These are phyloP conservation scores for Saccharomycopsis selenospora DNA, from an alignment of 805 yeast genomes.

Conservation along the genomic window DNA sequence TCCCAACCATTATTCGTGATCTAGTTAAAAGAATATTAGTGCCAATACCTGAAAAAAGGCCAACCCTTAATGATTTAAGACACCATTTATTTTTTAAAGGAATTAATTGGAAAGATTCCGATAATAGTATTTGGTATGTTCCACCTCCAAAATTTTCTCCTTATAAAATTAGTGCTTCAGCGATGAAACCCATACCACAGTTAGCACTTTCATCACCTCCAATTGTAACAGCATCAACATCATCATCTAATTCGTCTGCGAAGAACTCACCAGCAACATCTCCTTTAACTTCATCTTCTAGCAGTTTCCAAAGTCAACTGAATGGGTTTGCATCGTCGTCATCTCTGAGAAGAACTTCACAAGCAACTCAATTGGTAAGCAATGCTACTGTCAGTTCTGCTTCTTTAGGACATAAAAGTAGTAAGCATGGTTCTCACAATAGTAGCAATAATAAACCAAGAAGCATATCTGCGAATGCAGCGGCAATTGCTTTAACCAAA, in stretches of 20 bases:
- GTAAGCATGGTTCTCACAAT: background rate
- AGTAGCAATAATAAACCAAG: background rate
- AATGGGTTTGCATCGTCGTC: too few species aligned
- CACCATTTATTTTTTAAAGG: slow-evolving; percentile 55
- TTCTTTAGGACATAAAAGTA: background rate
- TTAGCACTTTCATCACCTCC: background rate
- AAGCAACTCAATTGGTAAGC: too few species aligned
- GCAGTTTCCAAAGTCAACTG: background rate
- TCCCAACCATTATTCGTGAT: slow-evolving; percentile 67
- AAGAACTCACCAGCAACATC: background rate
- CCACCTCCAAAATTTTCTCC: slow-evolving; percentile 63
- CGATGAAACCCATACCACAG: slow-evolving; percentile 71
- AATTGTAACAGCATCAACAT: background rate
- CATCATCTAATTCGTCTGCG: background rate
- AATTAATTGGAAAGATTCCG: slow-evolving; percentile 46
- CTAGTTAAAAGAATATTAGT: slow-evolving; percentile 62
- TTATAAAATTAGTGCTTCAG: slow-evolving; percentile 64
- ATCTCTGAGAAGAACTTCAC: background rate
- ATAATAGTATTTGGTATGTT: slow-evolving; percentile 46
- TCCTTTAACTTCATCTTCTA: background rate
- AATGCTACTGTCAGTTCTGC: background rate
- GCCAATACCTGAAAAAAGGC: slow-evolving; percentile 56
- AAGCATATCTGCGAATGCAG: slow-evolving; percentile 18
- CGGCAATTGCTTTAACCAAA: slow-evolving; percentile 14
- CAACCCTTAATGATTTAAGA: slow-evolving; percentile 49